Evolutionary conservation across 1,284 basidiomycete species (phyloP).

Genomic region (Ustanciosporium gigantosporum): DNA sequence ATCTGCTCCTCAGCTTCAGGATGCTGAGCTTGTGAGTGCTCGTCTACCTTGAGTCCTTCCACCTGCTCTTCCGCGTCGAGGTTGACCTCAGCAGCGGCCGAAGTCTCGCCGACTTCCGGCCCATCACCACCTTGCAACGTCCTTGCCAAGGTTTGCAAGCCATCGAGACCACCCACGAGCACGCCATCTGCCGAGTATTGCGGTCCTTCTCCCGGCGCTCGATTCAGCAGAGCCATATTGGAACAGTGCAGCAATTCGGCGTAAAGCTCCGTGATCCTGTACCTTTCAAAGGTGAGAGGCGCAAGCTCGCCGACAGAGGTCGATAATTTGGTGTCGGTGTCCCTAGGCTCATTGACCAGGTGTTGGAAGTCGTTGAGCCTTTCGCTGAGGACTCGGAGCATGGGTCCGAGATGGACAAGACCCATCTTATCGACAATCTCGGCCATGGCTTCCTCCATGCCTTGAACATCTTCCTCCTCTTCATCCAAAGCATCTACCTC

Average conservation of each 20-base stretch:
- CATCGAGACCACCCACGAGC: conserved; percentile 57
- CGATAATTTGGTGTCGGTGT: conserved; percentile 67
- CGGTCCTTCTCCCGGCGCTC: conserved; percentile 62
- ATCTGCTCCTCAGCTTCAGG: neutral
- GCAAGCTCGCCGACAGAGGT: conserved; percentile 63
- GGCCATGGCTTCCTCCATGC: conserved; percentile 77
- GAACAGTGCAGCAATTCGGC: conserved; percentile 97
- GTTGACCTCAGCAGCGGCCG: conserved; percentile 6
- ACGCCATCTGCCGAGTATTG: conserved; percentile 54
- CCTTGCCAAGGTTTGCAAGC: conserved; percentile 55
- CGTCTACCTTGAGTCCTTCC: neutral
- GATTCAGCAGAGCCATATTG: conserved; percentile 94
- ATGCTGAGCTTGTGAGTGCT: neutral
- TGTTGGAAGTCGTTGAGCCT: conserved; percentile 74
- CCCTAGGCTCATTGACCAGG: conserved; percentile 74
- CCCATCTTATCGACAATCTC: conserved; percentile 88
- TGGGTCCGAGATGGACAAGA: conserved; percentile 85
- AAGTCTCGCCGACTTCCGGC: conserved; percentile 23
- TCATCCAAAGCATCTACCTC: conserved; percentile 48
- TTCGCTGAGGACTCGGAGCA: conserved; percentile 78
- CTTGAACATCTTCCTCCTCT: conserved; percentile 60
- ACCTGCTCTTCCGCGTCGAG: neutral
- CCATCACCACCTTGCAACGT: conserved; percentile 52
- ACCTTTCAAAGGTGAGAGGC: conserved; percentile 91
- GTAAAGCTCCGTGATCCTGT: conserved; percentile 95